Conservation (phyloP, 345 rosid species). For the Eutrema yunnanense region DNA sequence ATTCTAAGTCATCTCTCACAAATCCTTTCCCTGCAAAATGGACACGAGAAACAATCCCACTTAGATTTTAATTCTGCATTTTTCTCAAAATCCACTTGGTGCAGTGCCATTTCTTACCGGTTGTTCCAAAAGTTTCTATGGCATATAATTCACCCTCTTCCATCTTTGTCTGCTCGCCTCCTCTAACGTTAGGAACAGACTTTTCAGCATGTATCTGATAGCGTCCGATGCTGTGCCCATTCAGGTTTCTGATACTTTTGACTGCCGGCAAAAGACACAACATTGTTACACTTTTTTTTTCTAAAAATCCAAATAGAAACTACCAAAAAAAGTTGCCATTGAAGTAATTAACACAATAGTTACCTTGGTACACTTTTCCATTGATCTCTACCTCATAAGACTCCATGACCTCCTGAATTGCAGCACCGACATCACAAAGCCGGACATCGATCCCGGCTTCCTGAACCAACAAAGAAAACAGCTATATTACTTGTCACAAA, state of each 20-base stretch:
- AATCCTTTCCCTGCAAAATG: slow-evolving; percentile 74
- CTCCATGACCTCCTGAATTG: slow-evolving; percentile 94
- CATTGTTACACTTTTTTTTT: not conserved
- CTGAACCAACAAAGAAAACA: slow-evolving; percentile 27
- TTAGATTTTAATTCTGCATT: not conserved
- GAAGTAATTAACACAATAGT: not conserved
- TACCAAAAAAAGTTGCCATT: not conserved
- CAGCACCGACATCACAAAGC: slow-evolving; percentile 90
- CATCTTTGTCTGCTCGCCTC: slow-evolving; percentile 98
- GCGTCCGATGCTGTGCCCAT: slow-evolving; percentile 79
- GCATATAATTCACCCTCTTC: slow-evolving; percentile 98
- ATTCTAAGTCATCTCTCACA: slow-evolving; percentile 87
- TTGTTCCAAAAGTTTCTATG: slow-evolving; percentile 88
- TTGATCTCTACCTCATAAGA: slow-evolving; percentile 93
- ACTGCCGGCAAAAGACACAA: slow-evolving; percentile 38
- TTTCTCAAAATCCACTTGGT: not conserved
- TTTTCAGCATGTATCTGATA: slow-evolving; percentile 96
- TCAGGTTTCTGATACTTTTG: slow-evolving; percentile 83
- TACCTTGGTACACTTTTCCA: slow-evolving; percentile 87
- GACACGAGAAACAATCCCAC: slow-evolving; percentile 33
- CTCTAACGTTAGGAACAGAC: slow-evolving; percentile 88
- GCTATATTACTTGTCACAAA: not conserved
- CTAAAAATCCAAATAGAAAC: not conserved
- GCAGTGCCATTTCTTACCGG: slow-evolving; percentile 46
- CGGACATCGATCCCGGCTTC: slow-evolving; percentile 93